Conservation (phyloP, 148 eudicot genomes). For the Bassia scoparia region DNA sequence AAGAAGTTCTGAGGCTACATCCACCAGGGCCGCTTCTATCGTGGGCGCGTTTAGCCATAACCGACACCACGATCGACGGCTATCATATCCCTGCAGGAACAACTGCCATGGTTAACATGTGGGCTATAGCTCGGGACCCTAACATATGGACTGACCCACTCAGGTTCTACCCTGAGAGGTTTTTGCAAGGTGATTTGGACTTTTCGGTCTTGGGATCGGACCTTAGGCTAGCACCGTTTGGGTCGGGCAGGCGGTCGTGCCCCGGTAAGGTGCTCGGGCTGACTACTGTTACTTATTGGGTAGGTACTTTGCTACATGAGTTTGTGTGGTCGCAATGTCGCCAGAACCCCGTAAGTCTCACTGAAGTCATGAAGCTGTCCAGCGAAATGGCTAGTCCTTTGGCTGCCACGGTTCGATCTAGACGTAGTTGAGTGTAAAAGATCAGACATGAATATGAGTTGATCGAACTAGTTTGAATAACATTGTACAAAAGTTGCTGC, state of each 20-base stretch:
- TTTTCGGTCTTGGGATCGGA: slow-evolving; percentile 64
- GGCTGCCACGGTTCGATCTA: slow-evolving; percentile 15
- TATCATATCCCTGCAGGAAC: slow-evolving; percentile 58
- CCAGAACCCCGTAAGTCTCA: background rate
- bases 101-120: slow-evolving; percentile 74
- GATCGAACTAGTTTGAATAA: background rate
- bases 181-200: slow-evolving; percentile 21
- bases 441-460: background rate
- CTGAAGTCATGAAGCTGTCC: slow-evolving; percentile 56
- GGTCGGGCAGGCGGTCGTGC: slow-evolving; percentile 69
- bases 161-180: slow-evolving; percentile 48
- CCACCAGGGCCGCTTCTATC: slow-evolving; percentile 81
- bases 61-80: slow-evolving; percentile 51
- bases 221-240: slow-evolving; percentile 77
- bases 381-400: slow-evolving; percentile 83
- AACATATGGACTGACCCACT: slow-evolving; percentile 51
- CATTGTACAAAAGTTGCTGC: background rate
- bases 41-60: slow-evolving; percentile 56
- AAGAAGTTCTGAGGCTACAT: slow-evolving; percentile 62
- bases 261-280: slow-evolving; percentile 76
- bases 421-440: background rate
- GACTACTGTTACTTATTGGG: slow-evolving; percentile 69
- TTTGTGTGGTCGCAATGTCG: slow-evolving; percentile 40
- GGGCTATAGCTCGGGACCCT: slow-evolving; percentile 65
- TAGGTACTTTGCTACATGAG: slow-evolving; percentile 60